Base-by-base conservation (phyloP, 306 rosid species). In the Carpinus viminea region DNA sequence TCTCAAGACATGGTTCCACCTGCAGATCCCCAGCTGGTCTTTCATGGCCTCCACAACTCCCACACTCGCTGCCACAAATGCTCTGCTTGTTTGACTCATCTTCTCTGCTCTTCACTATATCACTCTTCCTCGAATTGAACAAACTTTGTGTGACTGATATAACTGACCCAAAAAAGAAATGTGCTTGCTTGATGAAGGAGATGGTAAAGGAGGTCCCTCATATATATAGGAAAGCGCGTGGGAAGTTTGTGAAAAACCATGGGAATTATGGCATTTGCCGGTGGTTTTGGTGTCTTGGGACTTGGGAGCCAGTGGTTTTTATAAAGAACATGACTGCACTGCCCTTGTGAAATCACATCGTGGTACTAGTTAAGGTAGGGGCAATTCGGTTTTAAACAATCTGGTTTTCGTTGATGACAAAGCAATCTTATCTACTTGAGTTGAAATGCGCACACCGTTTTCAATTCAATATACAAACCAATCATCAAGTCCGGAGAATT, bases 41-140 rank as follows among this genome's bases (percentile, higher is more conserved):
- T 60, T 60, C 66, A 60, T 60, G 21, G 88, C 83, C 62, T 75
- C 88, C 81, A 81, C 72, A 54, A 69, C 85, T 78, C 88, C 88
- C 3, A 85, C 84, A 54, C 85, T 85, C 4, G 83, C 76, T 59
- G 87, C 84, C 54, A 69, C 79, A 8, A 80, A 13, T 36, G 51
- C 69, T 21, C 68, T 72, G 56, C 68, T 50, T 56, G 74, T 57
- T 70, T 59, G 18, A 64, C 76, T 76, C 87, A 80, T 84, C 6
- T 71, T 83, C 20, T 16, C 4, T 38, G 41, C 62, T 62, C 48
- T 62, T 59, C 17, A 11, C 13, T 24, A 59, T 1, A 1, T 31
- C 41, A 21, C 4, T 57, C 13, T 57, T 57, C 28, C 21, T 3
- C 28, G 13, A 10, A 10, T 57, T 26, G 9, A 24, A 57, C 28